These are phyloP conservation scores for Ogataea hybrid DNA, from an alignment of 1,139 yeast species.

Conservation along the genomic window DNA sequence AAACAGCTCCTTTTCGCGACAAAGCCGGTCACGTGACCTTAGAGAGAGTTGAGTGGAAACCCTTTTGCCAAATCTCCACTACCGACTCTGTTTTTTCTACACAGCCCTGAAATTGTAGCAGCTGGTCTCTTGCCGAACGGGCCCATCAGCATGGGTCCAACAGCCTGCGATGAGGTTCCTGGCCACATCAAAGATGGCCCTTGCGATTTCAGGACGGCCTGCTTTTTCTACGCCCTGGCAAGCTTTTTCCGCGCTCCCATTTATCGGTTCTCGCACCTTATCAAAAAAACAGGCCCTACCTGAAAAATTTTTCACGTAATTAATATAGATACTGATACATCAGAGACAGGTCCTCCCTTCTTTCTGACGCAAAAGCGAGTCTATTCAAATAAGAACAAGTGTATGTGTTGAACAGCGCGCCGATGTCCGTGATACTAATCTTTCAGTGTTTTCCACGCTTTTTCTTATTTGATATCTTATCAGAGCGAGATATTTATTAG, in stretches of 20 bases:
- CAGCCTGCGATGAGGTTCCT: no score
- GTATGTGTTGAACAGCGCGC: constrained; percentile 8
- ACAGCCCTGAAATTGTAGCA: neutral
- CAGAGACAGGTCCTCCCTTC: constrained; percentile 3
- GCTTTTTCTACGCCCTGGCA: no score
- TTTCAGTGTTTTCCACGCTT: constrained; percentile 2
- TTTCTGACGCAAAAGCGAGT: constrained; percentile 6
- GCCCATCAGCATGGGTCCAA: no score
- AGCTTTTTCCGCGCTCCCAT: no score
- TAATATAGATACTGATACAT: constrained; percentile 7
- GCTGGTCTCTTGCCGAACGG: no score
- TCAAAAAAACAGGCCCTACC: neutral
- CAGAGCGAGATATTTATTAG: constrained; percentile 26
- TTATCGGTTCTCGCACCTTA: neutral
- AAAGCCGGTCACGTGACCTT: constrained; percentile 5
- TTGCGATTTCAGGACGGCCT: no score
- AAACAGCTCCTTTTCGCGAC: no score
- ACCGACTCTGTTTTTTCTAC: constrained; percentile 7
- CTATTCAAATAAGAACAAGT: constrained; percentile 13
- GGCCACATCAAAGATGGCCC: no score
- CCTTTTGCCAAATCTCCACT: constrained; percentile 1
- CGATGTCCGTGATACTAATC: constrained; percentile 1
- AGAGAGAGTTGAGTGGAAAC: neutral
- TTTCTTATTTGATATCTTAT: constrained; percentile 12
- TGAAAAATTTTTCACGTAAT: constrained; percentile 9